Base-by-base conservation (phyloP, 352 stramenopile species). In the Lagenidium sp. region DNA sequence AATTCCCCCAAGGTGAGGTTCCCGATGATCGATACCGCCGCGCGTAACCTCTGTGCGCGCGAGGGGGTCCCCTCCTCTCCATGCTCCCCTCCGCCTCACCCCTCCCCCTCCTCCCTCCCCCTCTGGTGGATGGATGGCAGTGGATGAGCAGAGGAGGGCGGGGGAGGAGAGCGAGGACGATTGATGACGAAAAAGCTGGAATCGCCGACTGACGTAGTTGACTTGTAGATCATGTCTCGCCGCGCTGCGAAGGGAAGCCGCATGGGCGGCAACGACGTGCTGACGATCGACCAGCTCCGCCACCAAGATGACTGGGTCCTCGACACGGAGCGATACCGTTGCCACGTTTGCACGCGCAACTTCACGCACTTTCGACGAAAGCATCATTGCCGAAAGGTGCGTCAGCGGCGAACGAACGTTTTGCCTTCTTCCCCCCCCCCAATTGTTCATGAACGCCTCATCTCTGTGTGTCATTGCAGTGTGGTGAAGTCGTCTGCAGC, bases 291-390 rank as follows among this genome's bases (percentile, higher is more conserved):
- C 50, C 80, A 93, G 66, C 60, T 93, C 36, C 69, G 75, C 38
- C 78, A 90, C 63, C 77, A 93, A 57, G 80, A 93, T 47, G 80
- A 94, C 63, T 94, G 78, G 81, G 81, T 94, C 34, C 67, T 86
- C 20, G 77, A 94, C 63, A 85, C 76, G 55, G 78, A 94, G 63
- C 76, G 81, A 46, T 86, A 87, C 64, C 69, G 81, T 45, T 94
- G 81, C 60, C 78, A 94, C 51, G 76, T 94, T 42, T 94, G 81
- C 62, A 94, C 79, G 60, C 57, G 81, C 32, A 94, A 94, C 66
- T 94, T 94, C 41, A 86, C 71, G 60, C 79, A 75, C 50, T 89
- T 94, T 48, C 76, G 81, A 37, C 76, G 81, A 82, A 91, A 91
- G 65, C 81, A 94, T 44, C 81, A 94, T 53, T 94, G 81, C 61